phyloP scores from a whole-genome alignment of 148 eudicot genomes.

The Rhododendron henanense region DNA sequence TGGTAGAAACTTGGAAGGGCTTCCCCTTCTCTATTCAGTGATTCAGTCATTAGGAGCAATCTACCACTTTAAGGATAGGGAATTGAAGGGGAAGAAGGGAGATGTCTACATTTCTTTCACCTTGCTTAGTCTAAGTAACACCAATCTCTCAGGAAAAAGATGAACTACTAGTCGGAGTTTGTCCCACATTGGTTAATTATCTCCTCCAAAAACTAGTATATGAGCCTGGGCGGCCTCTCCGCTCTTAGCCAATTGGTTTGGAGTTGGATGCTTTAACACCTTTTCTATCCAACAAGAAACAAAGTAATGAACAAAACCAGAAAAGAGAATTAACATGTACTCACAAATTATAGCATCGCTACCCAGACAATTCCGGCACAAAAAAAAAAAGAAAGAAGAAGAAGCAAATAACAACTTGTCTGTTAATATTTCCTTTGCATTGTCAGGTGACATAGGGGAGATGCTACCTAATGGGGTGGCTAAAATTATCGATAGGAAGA shows the following conservation, averaged over 20 bases:
- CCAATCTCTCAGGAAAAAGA: too few relatives aligned
- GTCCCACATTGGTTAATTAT: too few relatives aligned
- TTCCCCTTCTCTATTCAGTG: background rate
- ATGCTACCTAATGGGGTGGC: conserved; percentile 73
- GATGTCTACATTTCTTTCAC: background rate
- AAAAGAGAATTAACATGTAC: conserved; percentile 18
- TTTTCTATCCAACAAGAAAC: background rate
- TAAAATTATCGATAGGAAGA: conserved; percentile 90
- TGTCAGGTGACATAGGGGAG: conserved; percentile 94
- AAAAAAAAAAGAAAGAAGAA: too few relatives aligned
- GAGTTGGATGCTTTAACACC: background rate
- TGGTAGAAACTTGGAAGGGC: background rate
- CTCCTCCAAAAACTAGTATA: background rate
- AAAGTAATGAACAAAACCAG: background rate
- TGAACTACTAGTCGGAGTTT: background rate
- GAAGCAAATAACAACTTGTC: background rate
- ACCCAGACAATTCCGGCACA: conserved; percentile 80
- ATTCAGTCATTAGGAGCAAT: background rate
- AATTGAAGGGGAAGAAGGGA: background rate
- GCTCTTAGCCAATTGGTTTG: too few relatives aligned
- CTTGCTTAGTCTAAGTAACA: background rate
- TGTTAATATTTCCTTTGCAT: background rate
- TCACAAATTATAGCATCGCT: conserved; percentile 91
- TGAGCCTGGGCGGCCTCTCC: background rate
- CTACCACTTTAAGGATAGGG: background rate